phyloP scores from a whole-genome alignment of 352 stramenopile genomes.

The Thalassiosira mediterranea region DNA sequence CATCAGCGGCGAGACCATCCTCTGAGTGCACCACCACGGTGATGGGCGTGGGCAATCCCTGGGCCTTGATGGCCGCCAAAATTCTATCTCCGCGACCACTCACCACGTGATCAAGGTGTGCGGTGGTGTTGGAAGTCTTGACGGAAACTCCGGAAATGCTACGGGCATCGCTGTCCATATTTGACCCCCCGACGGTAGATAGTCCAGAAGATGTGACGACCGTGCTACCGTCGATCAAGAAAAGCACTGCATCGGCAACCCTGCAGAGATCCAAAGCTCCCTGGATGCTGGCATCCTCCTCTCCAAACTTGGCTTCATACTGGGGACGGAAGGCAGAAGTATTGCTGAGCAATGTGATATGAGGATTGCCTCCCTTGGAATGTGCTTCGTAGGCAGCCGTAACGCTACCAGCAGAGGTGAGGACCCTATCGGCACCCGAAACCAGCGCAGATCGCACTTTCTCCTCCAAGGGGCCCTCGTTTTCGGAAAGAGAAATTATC shows the following conservation, averaged over 20 bases:
- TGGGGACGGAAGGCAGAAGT: constrained; percentile 60
- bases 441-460: constrained; percentile 50
- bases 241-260: constrained; percentile 70
- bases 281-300: constrained; percentile 61
- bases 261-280: constrained; percentile 74
- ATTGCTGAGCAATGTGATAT: constrained; percentile 71
- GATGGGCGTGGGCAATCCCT: constrained; percentile 89
- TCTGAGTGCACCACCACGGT: constrained; percentile 62
- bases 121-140: constrained; percentile 83
- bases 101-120: constrained; percentile 88
- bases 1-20: background rate
- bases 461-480: constrained; percentile 60
- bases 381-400: constrained; percentile 60
- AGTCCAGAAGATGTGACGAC: constrained; percentile 43
- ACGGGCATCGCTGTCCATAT: constrained; percentile 85
- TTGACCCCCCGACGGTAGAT: background rate
- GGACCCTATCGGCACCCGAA: constrained; percentile 46
- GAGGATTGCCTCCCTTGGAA: constrained; percentile 58
- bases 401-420: constrained; percentile 33
- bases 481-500: constrained; percentile 71
- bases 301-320: constrained; percentile 39
- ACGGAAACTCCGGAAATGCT: constrained; percentile 84
- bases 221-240: constrained; percentile 71
- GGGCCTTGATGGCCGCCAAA: constrained; percentile 90
- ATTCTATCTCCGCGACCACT: constrained; percentile 87